Conservation (phyloP, 192 early-diverging fungal species). For the Allomyces arbusculus region DNA sequence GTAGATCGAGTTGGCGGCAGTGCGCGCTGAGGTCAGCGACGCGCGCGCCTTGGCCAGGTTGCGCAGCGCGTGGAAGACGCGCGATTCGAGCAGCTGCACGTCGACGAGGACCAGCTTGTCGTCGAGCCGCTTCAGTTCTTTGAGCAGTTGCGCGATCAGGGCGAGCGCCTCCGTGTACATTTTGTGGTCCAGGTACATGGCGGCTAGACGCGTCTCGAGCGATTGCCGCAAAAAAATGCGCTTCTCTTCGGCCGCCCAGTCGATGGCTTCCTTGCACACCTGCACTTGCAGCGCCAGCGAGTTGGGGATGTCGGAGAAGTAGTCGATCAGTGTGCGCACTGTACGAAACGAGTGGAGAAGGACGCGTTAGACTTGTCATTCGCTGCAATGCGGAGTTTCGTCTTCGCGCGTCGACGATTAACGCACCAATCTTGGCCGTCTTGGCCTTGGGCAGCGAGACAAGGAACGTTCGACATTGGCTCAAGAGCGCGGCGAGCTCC, state of each 20-base stretch:
- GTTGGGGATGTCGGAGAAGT: conserved; percentile 70
- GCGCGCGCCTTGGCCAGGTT: conserved; percentile 85
- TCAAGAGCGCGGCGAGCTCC: conserved; percentile 64
- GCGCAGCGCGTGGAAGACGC: conserved; percentile 75
- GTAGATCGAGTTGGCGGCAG: conserved; percentile 92
- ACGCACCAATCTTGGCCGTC: conserved; percentile 75
- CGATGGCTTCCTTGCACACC: conserved; percentile 81
- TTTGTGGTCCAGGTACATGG: conserved; percentile 82
- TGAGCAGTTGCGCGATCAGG: conserved; percentile 64
- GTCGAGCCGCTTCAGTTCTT: conserved; percentile 94
- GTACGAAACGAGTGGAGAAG: conserved; percentile 6
- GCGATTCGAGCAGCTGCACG: conserved; percentile 86
- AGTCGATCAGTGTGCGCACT: conserved; percentile 68
- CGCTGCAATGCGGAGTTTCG: background rate
- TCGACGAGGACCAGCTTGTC: conserved; percentile 97
- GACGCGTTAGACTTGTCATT: background rate
- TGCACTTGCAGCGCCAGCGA: conserved; percentile 75
- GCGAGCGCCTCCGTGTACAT: conserved; percentile 81
- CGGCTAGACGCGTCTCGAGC: conserved; percentile 77
- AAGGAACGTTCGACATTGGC: conserved; percentile 57
- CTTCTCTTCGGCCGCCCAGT: conserved; percentile 82
- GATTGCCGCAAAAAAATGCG: conserved; percentile 87
- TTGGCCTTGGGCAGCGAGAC: conserved; percentile 81
- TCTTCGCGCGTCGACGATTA: background rate
- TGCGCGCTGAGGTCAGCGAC: conserved; percentile 86